phyloP scores from a whole-genome alignment of 768 basidiomycete genomes.

The Clavulina sp. region DNA sequence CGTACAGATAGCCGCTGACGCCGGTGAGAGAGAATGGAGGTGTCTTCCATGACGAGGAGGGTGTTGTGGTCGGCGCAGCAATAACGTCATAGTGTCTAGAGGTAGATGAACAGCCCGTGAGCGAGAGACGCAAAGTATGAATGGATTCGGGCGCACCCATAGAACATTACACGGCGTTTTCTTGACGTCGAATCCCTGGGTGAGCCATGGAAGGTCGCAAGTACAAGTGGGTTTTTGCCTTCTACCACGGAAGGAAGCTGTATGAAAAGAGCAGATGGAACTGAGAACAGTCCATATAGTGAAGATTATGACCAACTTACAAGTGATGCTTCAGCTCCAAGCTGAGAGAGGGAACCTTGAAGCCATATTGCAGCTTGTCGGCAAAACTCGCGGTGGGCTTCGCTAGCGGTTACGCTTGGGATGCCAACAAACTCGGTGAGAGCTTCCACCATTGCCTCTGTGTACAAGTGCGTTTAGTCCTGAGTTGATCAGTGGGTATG shows the following conservation, averaged over 20 bases:
- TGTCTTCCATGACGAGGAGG: conserved; percentile 37
- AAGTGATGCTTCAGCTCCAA: conserved; percentile 68
- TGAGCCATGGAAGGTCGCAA: conserved; percentile 64
- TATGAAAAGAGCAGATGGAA: not conserved
- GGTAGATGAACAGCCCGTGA: not conserved
- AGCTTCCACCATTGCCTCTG: conserved; percentile 58
- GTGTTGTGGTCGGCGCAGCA: conserved; percentile 43
- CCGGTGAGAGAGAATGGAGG: conserved; percentile 73
- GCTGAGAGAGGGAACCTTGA: conserved; percentile 68
- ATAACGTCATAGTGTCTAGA: conserved; percentile 93
- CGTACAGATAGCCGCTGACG: conserved; percentile 77
- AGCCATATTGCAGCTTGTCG: conserved; percentile 89
- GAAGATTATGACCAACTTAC: too few relatives aligned
- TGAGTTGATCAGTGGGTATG: not conserved
- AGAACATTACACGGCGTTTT: conserved; percentile 72
- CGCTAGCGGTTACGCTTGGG: conserved; percentile 61
- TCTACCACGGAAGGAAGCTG: conserved; percentile 58
- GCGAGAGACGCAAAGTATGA: not conserved
- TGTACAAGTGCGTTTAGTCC: not conserved
- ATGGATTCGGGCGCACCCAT: conserved; percentile 38
- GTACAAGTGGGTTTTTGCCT: conserved; percentile 68
- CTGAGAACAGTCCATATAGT: not conserved
- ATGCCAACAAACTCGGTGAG: conserved; percentile 76
- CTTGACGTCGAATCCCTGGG: not conserved
- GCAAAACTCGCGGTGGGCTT: conserved; percentile 63